Percentiles rank a stretch among this genome's conserved stretches.
Conservation (phyloP, 306 rosid genomes). For the Medicago lupulina region DNA sequence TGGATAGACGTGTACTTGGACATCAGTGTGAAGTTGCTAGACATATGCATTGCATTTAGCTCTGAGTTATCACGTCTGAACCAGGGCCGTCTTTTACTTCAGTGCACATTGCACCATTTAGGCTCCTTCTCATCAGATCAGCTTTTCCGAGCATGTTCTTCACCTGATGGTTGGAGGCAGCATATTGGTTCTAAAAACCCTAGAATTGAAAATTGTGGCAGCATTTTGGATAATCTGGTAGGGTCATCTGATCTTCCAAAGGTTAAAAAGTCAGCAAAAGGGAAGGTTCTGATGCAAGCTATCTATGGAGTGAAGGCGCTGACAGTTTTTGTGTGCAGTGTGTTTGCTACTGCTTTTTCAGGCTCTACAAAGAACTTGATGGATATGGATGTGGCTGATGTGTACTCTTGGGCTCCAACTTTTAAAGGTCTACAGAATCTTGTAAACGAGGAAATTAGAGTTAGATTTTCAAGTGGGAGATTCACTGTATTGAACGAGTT, state of each 20-base stretch:
- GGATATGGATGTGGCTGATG: conserved; percentile 55
- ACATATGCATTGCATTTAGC: conserved; percentile 79
- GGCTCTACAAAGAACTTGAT: conserved; percentile 63
- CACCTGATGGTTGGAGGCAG: conserved; percentile 78
- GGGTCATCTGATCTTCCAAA: conserved; percentile 76
- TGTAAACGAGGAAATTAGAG: conserved; percentile 68
- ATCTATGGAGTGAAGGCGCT: conserved; percentile 83
- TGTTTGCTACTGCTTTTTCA: conserved; percentile 69
- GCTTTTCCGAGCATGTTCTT: conserved; percentile 61
- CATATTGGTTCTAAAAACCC: conserved; percentile 64
- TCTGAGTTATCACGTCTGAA: conserved; percentile 88
- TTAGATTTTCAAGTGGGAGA: conserved; percentile 53
- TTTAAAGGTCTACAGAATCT: conserved; percentile 63
- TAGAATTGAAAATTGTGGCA: conserved; percentile 65
- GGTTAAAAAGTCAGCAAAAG: conserved; percentile 83
- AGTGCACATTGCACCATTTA: conserved; percentile 74
- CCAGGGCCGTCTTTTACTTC: conserved; percentile 79
- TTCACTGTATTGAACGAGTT: conserved; percentile 63
- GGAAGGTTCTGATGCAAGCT: conserved; percentile 85
- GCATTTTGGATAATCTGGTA: conserved; percentile 65
- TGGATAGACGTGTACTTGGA: conserved; percentile 94
- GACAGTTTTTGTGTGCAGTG: conserved; percentile 75
- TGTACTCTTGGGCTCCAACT: conserved; percentile 73
- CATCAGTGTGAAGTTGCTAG: conserved; percentile 85
- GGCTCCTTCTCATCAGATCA: conserved; percentile 61